A percentile compares a stretch with the other conserved stretches of the same genome.
These are phyloP conservation scores for Brassica nigra DNA, from an alignment of 345 rosid species.

Conservation along the genomic window DNA sequence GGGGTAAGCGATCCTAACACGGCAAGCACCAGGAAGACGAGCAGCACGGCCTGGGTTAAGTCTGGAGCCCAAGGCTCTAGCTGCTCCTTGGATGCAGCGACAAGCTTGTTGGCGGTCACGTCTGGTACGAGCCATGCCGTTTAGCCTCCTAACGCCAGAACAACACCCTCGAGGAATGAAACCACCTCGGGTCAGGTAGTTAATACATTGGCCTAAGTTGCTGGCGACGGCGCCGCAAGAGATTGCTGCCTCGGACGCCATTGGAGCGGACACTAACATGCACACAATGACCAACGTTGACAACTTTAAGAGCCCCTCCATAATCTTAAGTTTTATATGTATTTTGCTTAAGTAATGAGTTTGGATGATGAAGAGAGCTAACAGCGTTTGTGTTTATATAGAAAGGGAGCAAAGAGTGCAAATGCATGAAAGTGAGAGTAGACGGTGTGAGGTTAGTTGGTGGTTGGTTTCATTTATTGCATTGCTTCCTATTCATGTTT, in stretches of 20 bases:
- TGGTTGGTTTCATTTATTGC: constrained; percentile 40
- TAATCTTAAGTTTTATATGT: not conserved
- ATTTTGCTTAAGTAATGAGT: constrained; percentile 6
- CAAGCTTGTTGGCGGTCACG: constrained; percentile 58
- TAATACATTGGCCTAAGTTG: constrained; percentile 42
- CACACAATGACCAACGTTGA: too few relatives aligned
- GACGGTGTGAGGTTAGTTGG: constrained; percentile 28
- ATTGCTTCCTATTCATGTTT: constrained; percentile 17
- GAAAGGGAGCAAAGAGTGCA: constrained; percentile 17
- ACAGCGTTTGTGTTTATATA: constrained; percentile 36
- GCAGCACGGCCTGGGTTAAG: constrained; percentile 40
- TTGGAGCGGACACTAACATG: too few relatives aligned
- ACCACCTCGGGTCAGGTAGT: constrained; percentile 39
- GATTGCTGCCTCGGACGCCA: too few relatives aligned
- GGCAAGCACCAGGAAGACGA: constrained; percentile 53
- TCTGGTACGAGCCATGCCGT: constrained; percentile 46
- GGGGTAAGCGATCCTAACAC: constrained; percentile 57
- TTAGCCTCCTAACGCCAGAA: constrained; percentile 46
- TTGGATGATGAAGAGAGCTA: constrained; percentile 33
- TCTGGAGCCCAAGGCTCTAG: constrained; percentile 26
- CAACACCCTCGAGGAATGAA: constrained; percentile 44
- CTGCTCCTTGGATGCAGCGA: constrained; percentile 49
- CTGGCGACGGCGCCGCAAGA: constrained; percentile 30
- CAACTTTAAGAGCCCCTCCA: too few relatives aligned
- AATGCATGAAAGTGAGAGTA: constrained; percentile 21